Evolutionary conservation across 805 yeast species (phyloP), one percentile per base, ranked within the genome.

Genomic region (Cyberlindnera mycetangii): DNA sequence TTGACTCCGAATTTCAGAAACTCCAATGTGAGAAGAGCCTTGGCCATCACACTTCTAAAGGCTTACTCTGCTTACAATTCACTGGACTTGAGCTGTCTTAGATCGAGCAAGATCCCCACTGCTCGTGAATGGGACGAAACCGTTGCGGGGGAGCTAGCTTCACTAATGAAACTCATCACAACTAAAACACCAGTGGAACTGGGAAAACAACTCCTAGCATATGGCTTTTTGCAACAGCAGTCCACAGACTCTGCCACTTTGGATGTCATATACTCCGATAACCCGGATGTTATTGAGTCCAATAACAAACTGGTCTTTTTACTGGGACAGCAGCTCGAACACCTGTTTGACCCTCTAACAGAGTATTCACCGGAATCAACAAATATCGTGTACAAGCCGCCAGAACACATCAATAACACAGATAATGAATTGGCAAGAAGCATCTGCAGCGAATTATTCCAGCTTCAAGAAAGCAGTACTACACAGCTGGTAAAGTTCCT

Each of bases 321-420:
- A 28, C 65, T 92, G 6, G 98, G 98, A 1, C 83, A 82, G 33
- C 97, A 90, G 62, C 66, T 88, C 33, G 97, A 90, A 51, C 92
- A 85, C 54, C 65, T 92, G 31, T 92, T 92, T 63, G 95, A 92
- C 57, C 96, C 97, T 1, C 66, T 89, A 43, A 74, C 87, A 5
- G 97, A 90, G 63, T 92, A 92, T 61, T 86, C 95, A 0, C 98
- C 97, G 0, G 97, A 92, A 62, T 79, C 83, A 24, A 79, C 95
- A 31, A 92, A 85, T 49, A 71, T 75, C 46, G 71, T 76, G 2
- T 90, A 92, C 59, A 70, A 64, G 39, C 79, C 88, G 0, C 95
- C 95, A 2, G 59, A 56, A 1, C 39, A 46, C 2, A 32, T 52
- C 14, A 44, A 42, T 34, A 35, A 39, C 5, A 71, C 70, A 45